Evolutionary conservation across 1,284 basidiomycete species (phyloP).

Genomic region (Paramarasmius palmivorus): DNA sequence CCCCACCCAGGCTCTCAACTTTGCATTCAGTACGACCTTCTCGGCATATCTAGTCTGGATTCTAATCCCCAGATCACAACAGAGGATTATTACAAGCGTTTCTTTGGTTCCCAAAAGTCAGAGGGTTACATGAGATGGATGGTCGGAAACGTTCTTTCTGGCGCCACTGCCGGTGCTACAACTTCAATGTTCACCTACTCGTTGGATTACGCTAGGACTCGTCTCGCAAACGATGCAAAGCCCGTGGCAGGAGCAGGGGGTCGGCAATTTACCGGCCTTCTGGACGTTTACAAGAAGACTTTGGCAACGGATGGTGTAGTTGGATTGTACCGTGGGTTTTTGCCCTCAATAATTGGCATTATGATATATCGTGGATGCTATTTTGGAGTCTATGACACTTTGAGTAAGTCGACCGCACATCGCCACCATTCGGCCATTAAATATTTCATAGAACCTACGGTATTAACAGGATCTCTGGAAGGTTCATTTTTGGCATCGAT

Average conservation of each 20-base stretch:
- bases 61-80: neutral
- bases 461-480: constrained; percentile 57
- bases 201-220: constrained; percentile 62
- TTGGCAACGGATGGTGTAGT: constrained; percentile 86
- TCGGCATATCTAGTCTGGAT: too few relatives aligned
- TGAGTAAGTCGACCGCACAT: constrained; percentile 57
- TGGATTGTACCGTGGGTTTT: constrained; percentile 94
- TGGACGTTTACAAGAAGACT: constrained; percentile 94
- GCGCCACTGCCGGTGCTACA: constrained; percentile 47
- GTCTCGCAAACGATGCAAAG: constrained; percentile 56
- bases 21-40: constrained; percentile 34
- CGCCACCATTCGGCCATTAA: constrained; percentile 47
- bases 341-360: constrained; percentile 93
- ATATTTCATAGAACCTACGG: constrained; percentile 35
- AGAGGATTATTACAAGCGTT: constrained; percentile 47
- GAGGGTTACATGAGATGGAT: constrained; percentile 59
- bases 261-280: constrained; percentile 93
- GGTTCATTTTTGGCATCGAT: constrained; percentile 69
- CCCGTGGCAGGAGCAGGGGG: constrained; percentile 67
- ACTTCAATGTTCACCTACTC: constrained; percentile 60
- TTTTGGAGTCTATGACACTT: constrained; percentile 93
- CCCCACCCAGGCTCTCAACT: constrained; percentile 66
- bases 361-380: constrained; percentile 96
- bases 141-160: constrained; percentile 45
- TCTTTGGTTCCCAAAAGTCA: constrained; percentile 53